Conservation (phyloP, 2,329 filamentous ascomycete genomes). For the Alternaria gaisen region DNA sequence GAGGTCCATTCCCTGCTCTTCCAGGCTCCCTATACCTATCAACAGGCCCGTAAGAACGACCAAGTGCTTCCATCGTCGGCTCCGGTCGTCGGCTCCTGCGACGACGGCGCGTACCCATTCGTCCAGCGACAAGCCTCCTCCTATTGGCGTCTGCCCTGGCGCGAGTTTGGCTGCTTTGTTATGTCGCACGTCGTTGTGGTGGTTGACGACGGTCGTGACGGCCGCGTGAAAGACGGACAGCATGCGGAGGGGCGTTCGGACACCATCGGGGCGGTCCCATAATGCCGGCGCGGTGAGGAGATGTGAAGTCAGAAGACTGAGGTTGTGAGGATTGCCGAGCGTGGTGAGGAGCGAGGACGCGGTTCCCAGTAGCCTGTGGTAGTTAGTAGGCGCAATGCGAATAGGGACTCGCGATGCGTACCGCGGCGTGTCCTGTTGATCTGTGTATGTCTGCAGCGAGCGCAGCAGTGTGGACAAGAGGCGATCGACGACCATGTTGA, state of each 20-base stretch:
- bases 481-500: constrained; percentile 70
- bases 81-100: constrained; percentile 68
- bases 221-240: constrained; percentile 78
- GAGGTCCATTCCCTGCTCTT: constrained; percentile 62
- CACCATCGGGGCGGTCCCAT: constrained; percentile 70
- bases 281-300: constrained; percentile 75
- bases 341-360: constrained; percentile 73
- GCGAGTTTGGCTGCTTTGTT: constrained; percentile 37
- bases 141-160: constrained; percentile 43
- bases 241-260: constrained; percentile 70
- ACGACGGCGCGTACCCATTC: constrained; percentile 68
- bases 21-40: constrained; percentile 69
- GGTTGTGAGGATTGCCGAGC: constrained; percentile 78
- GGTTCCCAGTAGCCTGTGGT: constrained; percentile 64
- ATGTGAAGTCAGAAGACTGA: constrained; percentile 76
- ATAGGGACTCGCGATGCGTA: constrained; percentile 43
- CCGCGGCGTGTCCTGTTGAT: constrained; percentile 68
- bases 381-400: constrained; percentile 34
- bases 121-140: constrained; percentile 61
- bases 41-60: constrained; percentile 82
- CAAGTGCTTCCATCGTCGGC: constrained; percentile 80
- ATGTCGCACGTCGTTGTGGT: constrained; percentile 52
- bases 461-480: constrained; percentile 73
- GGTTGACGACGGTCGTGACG: constrained; percentile 63
- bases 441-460: constrained; percentile 66